phyloP scores from a whole-genome alignment of 2,329 filamentous ascomycete genomes.

The Talaromyces pinophilus region DNA sequence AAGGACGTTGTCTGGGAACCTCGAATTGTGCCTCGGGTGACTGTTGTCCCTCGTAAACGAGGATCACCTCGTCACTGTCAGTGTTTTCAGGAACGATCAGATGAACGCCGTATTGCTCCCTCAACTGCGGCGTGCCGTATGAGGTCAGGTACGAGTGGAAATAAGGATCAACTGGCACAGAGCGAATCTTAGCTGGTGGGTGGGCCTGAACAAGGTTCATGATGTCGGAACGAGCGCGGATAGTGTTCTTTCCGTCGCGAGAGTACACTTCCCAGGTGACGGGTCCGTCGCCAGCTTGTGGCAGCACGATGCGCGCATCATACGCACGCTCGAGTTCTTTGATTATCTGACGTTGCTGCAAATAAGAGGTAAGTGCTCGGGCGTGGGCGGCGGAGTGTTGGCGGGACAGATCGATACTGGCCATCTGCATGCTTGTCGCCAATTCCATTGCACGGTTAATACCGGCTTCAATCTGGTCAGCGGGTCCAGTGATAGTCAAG shows the following conservation, averaged over 20 bases:
- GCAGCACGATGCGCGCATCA: conserved; percentile 83
- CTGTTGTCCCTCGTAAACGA: conserved; percentile 53
- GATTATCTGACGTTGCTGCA: conserved; percentile 78
- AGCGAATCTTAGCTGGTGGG: conserved; percentile 47
- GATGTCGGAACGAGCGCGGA: conserved; percentile 52
- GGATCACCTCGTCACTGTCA: conserved; percentile 47
- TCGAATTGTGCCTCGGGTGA: conserved; percentile 51
- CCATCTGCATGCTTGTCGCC: conserved; percentile 81
- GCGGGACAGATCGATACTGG: conserved; percentile 77
- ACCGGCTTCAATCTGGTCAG: conserved; percentile 70
- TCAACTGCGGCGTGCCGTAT: conserved; percentile 42
- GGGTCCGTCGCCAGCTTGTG: conserved; percentile 64
- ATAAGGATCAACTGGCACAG: conserved; percentile 51
- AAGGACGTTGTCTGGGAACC: conserved; percentile 59
- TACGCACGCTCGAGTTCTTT: conserved; percentile 78
- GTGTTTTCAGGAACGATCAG: conserved; percentile 51
- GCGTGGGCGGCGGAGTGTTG: conserved; percentile 81
- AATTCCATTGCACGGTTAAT: conserved; percentile 84
- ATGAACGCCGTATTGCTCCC: conserved; percentile 49
- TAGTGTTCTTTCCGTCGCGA: conserved; percentile 75
- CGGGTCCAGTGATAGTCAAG: conserved; percentile 80
- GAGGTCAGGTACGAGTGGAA: conserved; percentile 51
- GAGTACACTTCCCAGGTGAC: conserved; percentile 88
- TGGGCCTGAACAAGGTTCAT: conserved; percentile 52
- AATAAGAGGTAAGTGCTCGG: conserved; percentile 81